phyloP scores from a whole-genome alignment of 2,329 filamentous ascomycete species.

The Alternaria ethzedia region DNA sequence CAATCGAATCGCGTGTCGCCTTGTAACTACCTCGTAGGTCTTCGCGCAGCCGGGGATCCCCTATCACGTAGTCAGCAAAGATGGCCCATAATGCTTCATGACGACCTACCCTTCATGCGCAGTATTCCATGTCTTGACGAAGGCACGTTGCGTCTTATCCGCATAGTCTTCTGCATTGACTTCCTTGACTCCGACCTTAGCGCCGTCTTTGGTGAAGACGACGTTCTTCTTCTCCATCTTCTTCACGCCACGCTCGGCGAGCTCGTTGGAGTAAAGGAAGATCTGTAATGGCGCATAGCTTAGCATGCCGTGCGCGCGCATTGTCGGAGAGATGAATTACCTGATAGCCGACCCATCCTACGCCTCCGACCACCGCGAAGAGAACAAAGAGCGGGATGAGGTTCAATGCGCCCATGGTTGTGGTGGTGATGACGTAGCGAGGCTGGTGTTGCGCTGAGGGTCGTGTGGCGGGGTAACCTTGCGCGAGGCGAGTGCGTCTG shows the following conservation, averaged over 20 bases:
- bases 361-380: conserved; percentile 62
- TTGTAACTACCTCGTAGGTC: background rate
- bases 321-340: conserved; percentile 25
- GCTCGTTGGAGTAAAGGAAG: conserved; percentile 70
- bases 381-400: conserved; percentile 72
- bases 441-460: background rate
- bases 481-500: background rate
- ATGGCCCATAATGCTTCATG: background rate
- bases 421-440: conserved; percentile 13
- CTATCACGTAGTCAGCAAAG: background rate
- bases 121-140: conserved; percentile 59
- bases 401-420: conserved; percentile 52
- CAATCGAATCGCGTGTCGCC: background rate
- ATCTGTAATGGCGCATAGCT: conserved; percentile 50
- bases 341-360: conserved; percentile 73
- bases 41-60: background rate
- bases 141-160: conserved; percentile 71
- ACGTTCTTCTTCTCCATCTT: conserved; percentile 79
- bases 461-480: conserved; percentile 4
- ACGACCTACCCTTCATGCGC: conserved; percentile 32
- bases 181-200: conserved; percentile 74
- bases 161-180: conserved; percentile 73
- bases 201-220: conserved; percentile 75
- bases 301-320: conserved; percentile 2
- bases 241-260: conserved; percentile 69